These are phyloP conservation scores for Candida orba DNA, from an alignment of 805 yeast species.

Conservation along the genomic window DNA sequence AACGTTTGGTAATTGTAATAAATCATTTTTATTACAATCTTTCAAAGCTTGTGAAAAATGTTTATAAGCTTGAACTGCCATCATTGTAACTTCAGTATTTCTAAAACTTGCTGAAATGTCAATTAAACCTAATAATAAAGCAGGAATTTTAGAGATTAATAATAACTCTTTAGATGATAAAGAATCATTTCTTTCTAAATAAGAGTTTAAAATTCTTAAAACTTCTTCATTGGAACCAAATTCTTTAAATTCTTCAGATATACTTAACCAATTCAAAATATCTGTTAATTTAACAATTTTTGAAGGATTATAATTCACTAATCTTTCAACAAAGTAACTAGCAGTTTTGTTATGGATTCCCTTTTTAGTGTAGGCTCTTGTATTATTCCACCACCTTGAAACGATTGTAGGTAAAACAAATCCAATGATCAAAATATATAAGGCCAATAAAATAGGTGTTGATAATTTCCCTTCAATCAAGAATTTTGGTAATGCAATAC, in stretches of 20 bases:
- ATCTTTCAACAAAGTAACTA: conserved; percentile 56
- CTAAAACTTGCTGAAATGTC: conserved; percentile 81
- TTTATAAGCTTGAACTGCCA: conserved; percentile 61
- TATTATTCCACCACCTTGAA: conserved; percentile 84
- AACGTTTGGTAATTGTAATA: conserved; percentile 78
- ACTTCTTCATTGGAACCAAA: conserved; percentile 42
- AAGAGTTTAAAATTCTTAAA: conserved; percentile 43
- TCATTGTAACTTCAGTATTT: conserved; percentile 53
- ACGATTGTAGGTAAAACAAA: conserved; percentile 74
- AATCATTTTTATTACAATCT: conserved; percentile 48
- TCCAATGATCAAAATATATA: conserved; percentile 69
- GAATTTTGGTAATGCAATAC: conserved; percentile 91
- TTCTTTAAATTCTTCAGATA: conserved; percentile 57
- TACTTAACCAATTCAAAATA: conserved; percentile 51
- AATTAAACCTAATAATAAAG: conserved; percentile 60
- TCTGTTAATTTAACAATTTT: conserved; percentile 49
- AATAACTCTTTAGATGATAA: conserved; percentile 35
- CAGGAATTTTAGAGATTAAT: conserved; percentile 57
- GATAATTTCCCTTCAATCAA: conserved; percentile 70
- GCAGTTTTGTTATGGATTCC: conserved; percentile 88
- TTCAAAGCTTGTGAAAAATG: conserved; percentile 70
- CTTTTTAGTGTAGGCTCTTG: conserved; percentile 69
- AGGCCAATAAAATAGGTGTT: conserved; percentile 54
- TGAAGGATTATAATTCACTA: conserved; percentile 71
- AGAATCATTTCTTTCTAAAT: conserved; percentile 44